Evolutionary conservation across 2,329 filamentous ascomycete genomes (phyloP), one percentile per base, ranked within the genome.

Genomic region (Drechslerella stenobrocha): DNA sequence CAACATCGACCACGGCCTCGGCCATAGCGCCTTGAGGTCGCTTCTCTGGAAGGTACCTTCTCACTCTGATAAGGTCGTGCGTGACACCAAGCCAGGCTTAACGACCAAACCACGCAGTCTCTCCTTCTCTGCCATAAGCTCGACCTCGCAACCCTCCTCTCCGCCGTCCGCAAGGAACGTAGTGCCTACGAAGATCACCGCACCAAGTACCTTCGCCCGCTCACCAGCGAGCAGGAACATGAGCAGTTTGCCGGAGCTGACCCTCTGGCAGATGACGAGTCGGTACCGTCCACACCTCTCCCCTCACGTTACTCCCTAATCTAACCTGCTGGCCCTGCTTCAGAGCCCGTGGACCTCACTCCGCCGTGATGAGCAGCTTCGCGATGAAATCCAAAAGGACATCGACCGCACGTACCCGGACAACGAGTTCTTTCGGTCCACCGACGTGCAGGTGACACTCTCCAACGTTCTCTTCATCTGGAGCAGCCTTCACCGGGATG

Each of bases 381-480:
- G 92, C 70, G 84, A 86, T 51, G 93, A 98, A 76, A 97, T 98
- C 58, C 83, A 87, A 59, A 93, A 97, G 77, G 93, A 98, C 78
- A 91, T 98, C 15, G 88, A 93, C 72, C 83, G 93, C 70, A 89
- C 86, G 74, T 83, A 97, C 76, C 93, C 92, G 3, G 93, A 96
- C 73, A 91, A 93, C 73, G 83, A 84, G 46, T 95, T 92, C 75
- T 98, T 97, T 74, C 90, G 91, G 60, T 83, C 91, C 72, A 83
- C 86, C 9, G 79, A 81, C 11, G 89, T 88, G 0, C 93, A 97
- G 76, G 81, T 81, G 40, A 88, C 89, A 76, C 86, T 98, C 73
- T 78, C 95, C 28, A 89, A 98, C 74, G 85, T 96, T 28, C 80
- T 98, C 30, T 98, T 97, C 76, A 83, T 98, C 71, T 97, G 91